Evolutionary conservation across 129 eudicot species (phyloP), one percentile per base, ranked within the genome.

Genomic region (Arctium lappa): DNA sequence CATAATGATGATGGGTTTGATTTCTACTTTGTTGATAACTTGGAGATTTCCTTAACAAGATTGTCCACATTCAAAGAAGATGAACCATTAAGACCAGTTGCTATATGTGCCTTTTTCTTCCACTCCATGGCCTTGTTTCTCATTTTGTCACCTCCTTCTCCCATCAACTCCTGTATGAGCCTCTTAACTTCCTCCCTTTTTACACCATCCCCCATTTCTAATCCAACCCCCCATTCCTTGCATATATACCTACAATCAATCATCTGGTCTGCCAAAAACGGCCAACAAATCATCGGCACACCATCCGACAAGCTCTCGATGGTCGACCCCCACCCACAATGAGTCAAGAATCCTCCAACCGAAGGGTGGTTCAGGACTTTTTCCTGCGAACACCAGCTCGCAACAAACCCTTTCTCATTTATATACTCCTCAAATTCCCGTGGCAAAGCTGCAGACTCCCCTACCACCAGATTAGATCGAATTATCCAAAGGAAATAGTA

Each of bases 231-330:
- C 70, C 80, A 76, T 76, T 46, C 69, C 32, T 22, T 44, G 3
- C 80, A 76, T 5, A 31, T 31, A 66, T 44, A 76, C 65, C 39
- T 76, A 29, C 80, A 50, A 48, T 76, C 39, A 3, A 38, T 76
- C 40, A 2, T 15, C 18, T 76, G 80, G 62, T 76, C 80, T 15
- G 4, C 80, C 8, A 46, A 50, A 48, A 48, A 44, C 16, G 80
- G 80, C 80, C 68, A 42, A 76, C 80, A 76, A 76, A 76, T 76
- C 80, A 76, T 76, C 1, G 80, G 70, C 38, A 50, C 80, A 12
- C 80, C 80, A 2, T 42, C 70, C 69, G 80, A 76, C 69, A 76
- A 48, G 80, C 70, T 50, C 80, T 76, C 80, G 11, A 76, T 50
- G 22, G 68, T 76, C 8, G 70, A 76, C 9, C 60, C 60, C 79